A percentile compares a stretch with the other conserved stretches of the same genome.
Conservation (phyloP, 768 basidiomycete genomes). For the Mycena filopes region DNA sequence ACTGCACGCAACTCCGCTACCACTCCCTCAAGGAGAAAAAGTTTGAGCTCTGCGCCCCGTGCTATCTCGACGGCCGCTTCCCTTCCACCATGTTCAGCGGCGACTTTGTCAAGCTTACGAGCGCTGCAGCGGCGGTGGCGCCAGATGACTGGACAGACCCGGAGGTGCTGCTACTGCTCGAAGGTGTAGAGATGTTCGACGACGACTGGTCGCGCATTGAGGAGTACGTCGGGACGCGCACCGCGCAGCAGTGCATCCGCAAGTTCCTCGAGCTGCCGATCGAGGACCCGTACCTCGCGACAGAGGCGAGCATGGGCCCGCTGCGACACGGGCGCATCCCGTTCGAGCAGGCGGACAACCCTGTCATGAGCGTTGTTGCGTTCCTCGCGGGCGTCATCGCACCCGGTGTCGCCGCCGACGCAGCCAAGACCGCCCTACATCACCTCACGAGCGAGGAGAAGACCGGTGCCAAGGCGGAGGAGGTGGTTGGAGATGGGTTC, state of each 20-base stretch:
- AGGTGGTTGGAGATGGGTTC: constrained; percentile 44
- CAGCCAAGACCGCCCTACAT: constrained; percentile 90
- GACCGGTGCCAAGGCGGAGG: constrained; percentile 48
- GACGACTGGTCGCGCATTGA: constrained; percentile 96
- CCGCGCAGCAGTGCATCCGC: constrained; percentile 93
- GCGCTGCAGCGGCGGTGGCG: constrained; percentile 51
- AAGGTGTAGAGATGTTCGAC: constrained; percentile 97
- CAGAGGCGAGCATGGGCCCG: constrained; percentile 80
- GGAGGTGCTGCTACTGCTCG: constrained; percentile 88
- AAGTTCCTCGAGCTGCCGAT: constrained; percentile 97
- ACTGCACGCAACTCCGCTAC: constrained; percentile 90
- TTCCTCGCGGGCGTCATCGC: constrained; percentile 94
- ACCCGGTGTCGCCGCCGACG: constrained; percentile 91
- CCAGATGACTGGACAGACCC: constrained; percentile 89
- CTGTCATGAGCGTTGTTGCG: constrained; percentile 98
- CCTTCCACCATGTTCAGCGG: constrained; percentile 96
- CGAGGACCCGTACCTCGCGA: constrained; percentile 90
- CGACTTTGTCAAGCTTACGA: constrained; percentile 91
- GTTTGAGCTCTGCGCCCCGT: constrained; percentile 89
- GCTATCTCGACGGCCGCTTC: constrained; percentile 97
- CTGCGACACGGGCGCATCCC: constrained; percentile 84
- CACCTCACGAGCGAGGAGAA: constrained; percentile 76
- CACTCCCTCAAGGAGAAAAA: constrained; percentile 94
- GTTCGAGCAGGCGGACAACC: constrained; percentile 95
- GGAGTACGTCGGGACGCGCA: constrained; percentile 92